These are phyloP conservation scores for Voacanga thouarsii DNA, from an alignment of 257 asterid genomes.

Conservation along the genomic window DNA sequence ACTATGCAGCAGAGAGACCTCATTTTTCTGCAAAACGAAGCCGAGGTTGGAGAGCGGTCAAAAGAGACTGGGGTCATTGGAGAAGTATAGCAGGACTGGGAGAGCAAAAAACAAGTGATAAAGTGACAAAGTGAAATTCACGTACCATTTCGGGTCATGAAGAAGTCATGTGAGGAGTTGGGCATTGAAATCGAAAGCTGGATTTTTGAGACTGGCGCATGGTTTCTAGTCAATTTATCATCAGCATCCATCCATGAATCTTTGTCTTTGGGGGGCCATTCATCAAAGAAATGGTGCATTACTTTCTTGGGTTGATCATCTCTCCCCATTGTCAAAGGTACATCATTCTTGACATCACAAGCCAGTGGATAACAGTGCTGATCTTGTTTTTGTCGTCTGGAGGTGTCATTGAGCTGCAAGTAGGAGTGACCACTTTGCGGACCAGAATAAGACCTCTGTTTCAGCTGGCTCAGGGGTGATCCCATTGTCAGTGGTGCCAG, in stretches of 20 bases:
- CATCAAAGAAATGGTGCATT: slow-evolving; percentile 91
- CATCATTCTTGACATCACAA: slow-evolving; percentile 7
- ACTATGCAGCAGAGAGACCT: slow-evolving; percentile 10
- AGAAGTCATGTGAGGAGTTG: slow-evolving; percentile 58
- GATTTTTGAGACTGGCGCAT: slow-evolving; percentile 27
- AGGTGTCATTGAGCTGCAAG: slow-evolving; percentile 29
- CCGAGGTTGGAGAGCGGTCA: slow-evolving; percentile 10
- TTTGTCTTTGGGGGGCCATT: slow-evolving; percentile 60
- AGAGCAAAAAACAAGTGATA: background rate
- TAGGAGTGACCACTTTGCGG: slow-evolving; percentile 24
- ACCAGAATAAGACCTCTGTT: slow-evolving; percentile 36
- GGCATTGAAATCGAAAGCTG: slow-evolving; percentile 39
- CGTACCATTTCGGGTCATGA: slow-evolving; percentile 65
- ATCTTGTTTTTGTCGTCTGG: slow-evolving; percentile 29
- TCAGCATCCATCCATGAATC: slow-evolving; percentile 41
- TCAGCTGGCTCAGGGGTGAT: slow-evolving; percentile 40
- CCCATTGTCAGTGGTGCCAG: slow-evolving; percentile 50
- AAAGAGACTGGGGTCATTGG: slow-evolving; percentile 2
- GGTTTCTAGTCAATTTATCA: slow-evolving; percentile 37
- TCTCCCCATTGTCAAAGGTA: slow-evolving; percentile 13
- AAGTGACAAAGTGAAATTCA: background rate
- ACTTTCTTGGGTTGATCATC: slow-evolving; percentile 65
- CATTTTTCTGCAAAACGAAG: slow-evolving; percentile 44
- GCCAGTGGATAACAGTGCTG: slow-evolving; percentile 19
- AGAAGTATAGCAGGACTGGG: background rate